Percentiles rank a stretch among this genome's conserved stretches.
phyloP scores from a whole-genome alignment of 2,329 filamentous ascomycete genomes.

The Mycosphaerella sp. region DNA sequence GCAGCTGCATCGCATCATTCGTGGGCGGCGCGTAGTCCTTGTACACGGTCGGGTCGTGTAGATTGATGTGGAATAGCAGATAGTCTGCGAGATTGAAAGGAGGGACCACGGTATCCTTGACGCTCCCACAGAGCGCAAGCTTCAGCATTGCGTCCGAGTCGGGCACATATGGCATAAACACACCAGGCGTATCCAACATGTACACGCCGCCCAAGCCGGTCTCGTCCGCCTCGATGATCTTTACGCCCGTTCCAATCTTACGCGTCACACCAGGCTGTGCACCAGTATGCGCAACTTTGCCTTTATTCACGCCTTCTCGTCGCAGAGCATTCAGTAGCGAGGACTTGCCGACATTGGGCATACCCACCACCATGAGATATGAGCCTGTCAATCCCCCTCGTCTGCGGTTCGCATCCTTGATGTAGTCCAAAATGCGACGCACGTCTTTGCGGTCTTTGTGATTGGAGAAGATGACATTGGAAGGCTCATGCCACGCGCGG shows the following conservation, averaged over 20 bases:
- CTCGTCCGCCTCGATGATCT: constrained; percentile 60
- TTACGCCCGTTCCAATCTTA: constrained; percentile 71
- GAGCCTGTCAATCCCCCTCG: constrained; percentile 67
- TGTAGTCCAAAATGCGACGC: constrained; percentile 44
- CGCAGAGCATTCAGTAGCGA: constrained; percentile 86
- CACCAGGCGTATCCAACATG: constrained; percentile 84
- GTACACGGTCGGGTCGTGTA: constrained; percentile 58
- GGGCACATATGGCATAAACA: constrained; percentile 87
- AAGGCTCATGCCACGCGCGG: constrained; percentile 48
- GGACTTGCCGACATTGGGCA: constrained; percentile 97
- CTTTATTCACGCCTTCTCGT: constrained; percentile 56
- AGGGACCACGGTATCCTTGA: constrained; percentile 81
- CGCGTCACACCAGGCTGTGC: constrained; percentile 84
- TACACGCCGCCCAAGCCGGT: constrained; percentile 59
- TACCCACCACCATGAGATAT: constrained; percentile 81
- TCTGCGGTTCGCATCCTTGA: constrained; percentile 47
- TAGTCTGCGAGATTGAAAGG: constrained; percentile 80
- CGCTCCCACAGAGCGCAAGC: constrained; percentile 81
- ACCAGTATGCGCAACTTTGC: constrained; percentile 75
- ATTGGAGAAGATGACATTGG: constrained; percentile 49
- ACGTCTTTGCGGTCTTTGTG: constrained; percentile 42
- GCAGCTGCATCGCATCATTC: constrained; percentile 71
- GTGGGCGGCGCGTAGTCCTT: constrained; percentile 62
- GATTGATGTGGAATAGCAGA: constrained; percentile 77
- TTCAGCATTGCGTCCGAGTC: constrained; percentile 88